Percentiles rank a stretch among this genome's conserved stretches.
phyloP scores from a whole-genome alignment of 148 eudicot genomes.

The Persicaria tinctoria region DNA sequence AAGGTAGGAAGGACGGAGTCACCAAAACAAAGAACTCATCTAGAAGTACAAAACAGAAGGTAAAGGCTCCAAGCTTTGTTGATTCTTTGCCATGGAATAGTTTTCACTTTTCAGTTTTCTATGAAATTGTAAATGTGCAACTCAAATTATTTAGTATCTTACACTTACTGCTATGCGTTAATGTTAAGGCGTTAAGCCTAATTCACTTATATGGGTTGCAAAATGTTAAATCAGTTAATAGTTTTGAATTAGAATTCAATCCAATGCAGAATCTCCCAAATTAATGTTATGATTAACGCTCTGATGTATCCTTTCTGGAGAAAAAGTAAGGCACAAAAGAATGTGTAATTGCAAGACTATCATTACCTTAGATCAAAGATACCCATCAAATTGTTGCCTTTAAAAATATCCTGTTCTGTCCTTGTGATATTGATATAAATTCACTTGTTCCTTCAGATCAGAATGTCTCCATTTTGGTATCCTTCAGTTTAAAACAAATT shows the following conservation, averaged over 20 bases:
- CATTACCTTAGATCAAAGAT: not conserved
- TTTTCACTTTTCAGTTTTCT: not conserved
- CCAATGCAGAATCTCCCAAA: not conserved
- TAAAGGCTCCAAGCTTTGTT: constrained; percentile 14
- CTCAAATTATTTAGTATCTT: not conserved
- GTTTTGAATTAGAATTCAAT: not conserved
- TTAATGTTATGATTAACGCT: not conserved
- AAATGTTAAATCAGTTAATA: not conserved
- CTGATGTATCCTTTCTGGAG: not conserved
- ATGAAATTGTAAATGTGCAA: constrained; percentile 6
- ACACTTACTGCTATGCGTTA: not conserved
- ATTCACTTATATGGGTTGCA: not conserved
- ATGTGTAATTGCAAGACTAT: not conserved
- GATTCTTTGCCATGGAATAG: not conserved
- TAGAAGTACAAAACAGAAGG: constrained; percentile 82
- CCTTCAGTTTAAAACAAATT: not conserved
- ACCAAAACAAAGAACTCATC: constrained; percentile 49
- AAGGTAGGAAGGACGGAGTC: constrained; percentile 42
- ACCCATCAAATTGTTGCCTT: not conserved
- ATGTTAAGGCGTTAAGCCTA: too few relatives aligned
- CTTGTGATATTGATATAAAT: not conserved
- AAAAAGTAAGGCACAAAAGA: not conserved
- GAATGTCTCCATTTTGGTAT: not conserved
- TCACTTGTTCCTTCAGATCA: not conserved
- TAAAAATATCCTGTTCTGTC: not conserved